Conservation (phyloP, 192 early-diverging fungal genomes). For the Rhizophagus prolifer region DNA sequence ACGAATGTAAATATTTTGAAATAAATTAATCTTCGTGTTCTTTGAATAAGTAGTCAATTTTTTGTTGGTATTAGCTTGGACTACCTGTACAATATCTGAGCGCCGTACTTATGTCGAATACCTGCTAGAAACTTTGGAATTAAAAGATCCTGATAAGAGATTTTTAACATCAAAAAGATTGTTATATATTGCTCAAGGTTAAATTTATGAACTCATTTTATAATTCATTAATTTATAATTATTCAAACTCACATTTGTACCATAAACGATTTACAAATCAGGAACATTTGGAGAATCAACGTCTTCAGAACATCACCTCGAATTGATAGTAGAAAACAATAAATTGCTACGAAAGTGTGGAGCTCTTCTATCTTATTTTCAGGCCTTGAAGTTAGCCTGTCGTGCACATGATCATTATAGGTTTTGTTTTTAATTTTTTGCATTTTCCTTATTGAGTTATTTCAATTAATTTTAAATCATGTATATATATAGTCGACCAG, state of each 20-base stretch:
- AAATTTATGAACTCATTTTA: neutral
- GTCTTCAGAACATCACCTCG: conserved; percentile 45
- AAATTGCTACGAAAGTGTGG: conserved; percentile 55
- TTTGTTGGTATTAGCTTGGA: conserved; percentile 43
- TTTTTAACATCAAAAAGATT: conserved; percentile 54
- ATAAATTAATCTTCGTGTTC: neutral
- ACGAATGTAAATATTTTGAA: conserved; percentile 33
- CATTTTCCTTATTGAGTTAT: neutral
- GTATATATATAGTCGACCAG: neutral
- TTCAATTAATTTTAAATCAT: neutral
- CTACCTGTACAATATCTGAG: conserved; percentile 38
- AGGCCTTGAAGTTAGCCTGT: conserved; percentile 58
- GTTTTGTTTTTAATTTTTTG: conserved; percentile 16
- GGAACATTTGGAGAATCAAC: conserved; percentile 27
- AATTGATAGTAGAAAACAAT: conserved; percentile 58
- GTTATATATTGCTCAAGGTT: conserved; percentile 71
- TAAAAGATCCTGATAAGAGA: conserved; percentile 46
- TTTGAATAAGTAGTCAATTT: neutral
- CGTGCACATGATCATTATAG: conserved; percentile 46
- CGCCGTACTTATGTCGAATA: conserved; percentile 47
- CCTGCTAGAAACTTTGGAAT: conserved; percentile 61
- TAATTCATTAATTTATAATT: too few species aligned
- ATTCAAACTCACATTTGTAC: too few species aligned
- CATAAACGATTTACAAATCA: neutral
- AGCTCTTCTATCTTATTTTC: conserved; percentile 56